Conservation (phyloP, 2,329 filamentous ascomycete species). For the Calonectria montana region DNA sequence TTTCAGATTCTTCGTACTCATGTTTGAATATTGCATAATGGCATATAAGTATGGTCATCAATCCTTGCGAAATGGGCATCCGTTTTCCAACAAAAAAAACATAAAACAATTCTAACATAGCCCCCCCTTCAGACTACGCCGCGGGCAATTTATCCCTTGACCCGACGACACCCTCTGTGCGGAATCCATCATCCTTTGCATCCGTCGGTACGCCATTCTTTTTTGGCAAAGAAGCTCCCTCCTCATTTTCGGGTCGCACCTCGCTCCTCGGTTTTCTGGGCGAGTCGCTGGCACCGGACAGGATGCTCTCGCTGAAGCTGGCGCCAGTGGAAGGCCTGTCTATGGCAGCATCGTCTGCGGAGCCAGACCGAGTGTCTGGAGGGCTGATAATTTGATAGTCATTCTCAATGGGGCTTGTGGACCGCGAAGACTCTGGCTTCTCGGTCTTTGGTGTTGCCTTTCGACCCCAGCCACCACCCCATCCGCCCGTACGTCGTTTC, state of each 20-base stretch:
- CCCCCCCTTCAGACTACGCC: background rate
- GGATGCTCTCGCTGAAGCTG: constrained; percentile 59
- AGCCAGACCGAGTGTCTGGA: constrained; percentile 42
- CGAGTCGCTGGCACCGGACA: constrained; percentile 52
- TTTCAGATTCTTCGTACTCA: constrained; percentile 17
- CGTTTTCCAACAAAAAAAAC: too few relatives aligned
- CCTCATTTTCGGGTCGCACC: constrained; percentile 24
- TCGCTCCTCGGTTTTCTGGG: constrained; percentile 34
- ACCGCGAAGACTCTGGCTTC: constrained; percentile 48
- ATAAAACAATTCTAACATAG: background rate
- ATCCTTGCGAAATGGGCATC: background rate
- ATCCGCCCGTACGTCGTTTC: constrained; percentile 72
- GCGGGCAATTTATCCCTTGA: constrained; percentile 33
- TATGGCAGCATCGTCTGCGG: constrained; percentile 42
- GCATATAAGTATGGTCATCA: constrained; percentile 11
- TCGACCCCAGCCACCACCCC: constrained; percentile 55
- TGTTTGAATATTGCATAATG: constrained; percentile 1
- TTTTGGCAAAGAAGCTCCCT: constrained; percentile 23
- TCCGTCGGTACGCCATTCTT: constrained; percentile 28
- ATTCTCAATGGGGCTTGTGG: constrained; percentile 52
- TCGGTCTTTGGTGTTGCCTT: constrained; percentile 46
- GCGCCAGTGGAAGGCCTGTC: constrained; percentile 51
- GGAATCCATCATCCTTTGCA: constrained; percentile 41
- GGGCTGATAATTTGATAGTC: constrained; percentile 51
- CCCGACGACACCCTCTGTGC: constrained; percentile 40